These are phyloP conservation scores for Cucumis sativus DNA, from an alignment of 306 rosid species.

Conservation along the genomic window Cucumber_9930_V3 NC_026659.2:24114501-24115000, in stretches of 20 bases:
- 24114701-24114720: too few relatives aligned
- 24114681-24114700: too few relatives aligned
- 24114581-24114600: neutral
- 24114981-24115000: neutral
- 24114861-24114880: neutral
- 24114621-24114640: too few relatives aligned
- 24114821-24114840: neutral
- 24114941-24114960: neutral
- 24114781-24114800: neutral
- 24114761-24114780: neutral
- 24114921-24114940: neutral
- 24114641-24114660: neutral
- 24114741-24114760: neutral
- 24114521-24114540: too few relatives aligned
- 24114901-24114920: neutral
- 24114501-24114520: too few relatives aligned
- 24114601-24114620: neutral
- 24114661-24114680: too few relatives aligned
- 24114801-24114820: neutral
- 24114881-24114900: neutral
- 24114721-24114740: too few relatives aligned
- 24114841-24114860: neutral
- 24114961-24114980: neutral
- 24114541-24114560: too few relatives aligned
- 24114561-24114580: too few relatives aligned